phyloP scores from a whole-genome alignment of 805 yeast species.

The Lachancea thermotolerans region DNA sequence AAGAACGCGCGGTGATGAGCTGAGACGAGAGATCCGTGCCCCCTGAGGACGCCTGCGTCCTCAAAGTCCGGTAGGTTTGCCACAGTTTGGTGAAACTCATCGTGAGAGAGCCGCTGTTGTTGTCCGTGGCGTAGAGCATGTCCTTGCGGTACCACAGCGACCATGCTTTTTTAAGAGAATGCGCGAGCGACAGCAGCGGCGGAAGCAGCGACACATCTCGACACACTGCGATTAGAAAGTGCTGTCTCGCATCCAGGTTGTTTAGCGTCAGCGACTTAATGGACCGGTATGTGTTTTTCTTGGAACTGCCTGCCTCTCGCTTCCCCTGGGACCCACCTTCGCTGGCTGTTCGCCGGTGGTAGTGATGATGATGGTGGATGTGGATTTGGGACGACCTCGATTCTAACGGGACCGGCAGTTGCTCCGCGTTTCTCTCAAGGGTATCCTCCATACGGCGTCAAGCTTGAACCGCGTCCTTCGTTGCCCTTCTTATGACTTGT shows the following conservation, averaged over 20 bases:
- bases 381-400: slow-evolving; percentile 10
- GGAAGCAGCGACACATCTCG: slow-evolving; percentile 71
- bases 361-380: slow-evolving; percentile 19
- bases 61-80: slow-evolving; percentile 19
- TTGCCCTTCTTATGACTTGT: background rate
- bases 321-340: slow-evolving; percentile 4
- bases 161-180: slow-evolving; percentile 33
- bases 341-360: slow-evolving; percentile 10
- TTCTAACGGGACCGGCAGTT: slow-evolving; percentile 1
- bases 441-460: background rate
- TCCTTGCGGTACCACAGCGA: slow-evolving; percentile 16
- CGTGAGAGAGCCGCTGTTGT: slow-evolving; percentile 10
- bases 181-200: slow-evolving; percentile 48
- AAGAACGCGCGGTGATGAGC: slow-evolving; percentile 55
- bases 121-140: slow-evolving; percentile 12
- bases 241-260: slow-evolving; percentile 69
- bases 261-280: slow-evolving; percentile 60
- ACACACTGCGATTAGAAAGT: slow-evolving; percentile 67
- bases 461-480: background rate
- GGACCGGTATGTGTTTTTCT: slow-evolving; percentile 20
- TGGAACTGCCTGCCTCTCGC: slow-evolving; percentile 1
- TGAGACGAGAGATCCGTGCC: slow-evolving; percentile 19
- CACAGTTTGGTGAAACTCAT: slow-evolving; percentile 17
- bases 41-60: slow-evolving; percentile 21
- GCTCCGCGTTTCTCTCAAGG: background rate